phyloP scores from a whole-genome alignment of 2,329 filamentous ascomycete species.

The Nannizziopsis barbatae region DNA sequence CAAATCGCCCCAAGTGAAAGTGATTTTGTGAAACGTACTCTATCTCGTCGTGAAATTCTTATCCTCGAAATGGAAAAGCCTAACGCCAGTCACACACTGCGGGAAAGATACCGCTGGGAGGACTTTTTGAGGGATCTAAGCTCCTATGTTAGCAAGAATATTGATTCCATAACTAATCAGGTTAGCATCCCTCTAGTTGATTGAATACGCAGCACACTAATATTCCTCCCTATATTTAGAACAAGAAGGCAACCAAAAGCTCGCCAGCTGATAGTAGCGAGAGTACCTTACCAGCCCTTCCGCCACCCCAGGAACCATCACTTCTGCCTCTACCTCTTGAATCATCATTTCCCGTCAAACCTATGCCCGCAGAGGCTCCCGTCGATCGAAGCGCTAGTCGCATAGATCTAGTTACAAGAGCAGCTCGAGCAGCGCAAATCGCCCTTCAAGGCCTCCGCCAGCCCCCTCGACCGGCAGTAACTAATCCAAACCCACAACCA shows the following conservation, averaged over 20 bases:
- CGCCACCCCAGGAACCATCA: constrained; percentile 24
- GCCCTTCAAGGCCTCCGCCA: constrained; percentile 33
- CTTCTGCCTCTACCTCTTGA: constrained; percentile 33
- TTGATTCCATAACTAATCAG: constrained; percentile 42
- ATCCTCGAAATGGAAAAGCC: constrained; percentile 44
- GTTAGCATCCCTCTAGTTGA: constrained; percentile 22
- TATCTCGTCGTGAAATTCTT: constrained; percentile 46
- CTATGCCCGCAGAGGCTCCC: constrained; percentile 30
- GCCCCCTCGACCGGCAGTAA: constrained; percentile 25
- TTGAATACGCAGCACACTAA: neutral
- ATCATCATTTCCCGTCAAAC: constrained; percentile 32
- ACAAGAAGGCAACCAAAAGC: constrained; percentile 31
- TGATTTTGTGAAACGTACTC: constrained; percentile 47
- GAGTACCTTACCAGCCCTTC: neutral
- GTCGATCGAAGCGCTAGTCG: constrained; percentile 31
- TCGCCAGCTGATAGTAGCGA: constrained; percentile 26
- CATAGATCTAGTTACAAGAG: constrained; percentile 38
- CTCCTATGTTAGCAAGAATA: constrained; percentile 47
- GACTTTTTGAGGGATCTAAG: constrained; percentile 51
- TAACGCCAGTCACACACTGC: constrained; percentile 40
- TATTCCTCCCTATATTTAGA: constrained; percentile 20
- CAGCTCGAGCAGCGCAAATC: constrained; percentile 39
- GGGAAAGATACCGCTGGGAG: constrained; percentile 52
- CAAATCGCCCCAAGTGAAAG: constrained; percentile 48
- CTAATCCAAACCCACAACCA: constrained; percentile 23